phyloP scores from a whole-genome alignment of 2,329 filamentous ascomycete species.

The Talaromyces verruculosus region DNA sequence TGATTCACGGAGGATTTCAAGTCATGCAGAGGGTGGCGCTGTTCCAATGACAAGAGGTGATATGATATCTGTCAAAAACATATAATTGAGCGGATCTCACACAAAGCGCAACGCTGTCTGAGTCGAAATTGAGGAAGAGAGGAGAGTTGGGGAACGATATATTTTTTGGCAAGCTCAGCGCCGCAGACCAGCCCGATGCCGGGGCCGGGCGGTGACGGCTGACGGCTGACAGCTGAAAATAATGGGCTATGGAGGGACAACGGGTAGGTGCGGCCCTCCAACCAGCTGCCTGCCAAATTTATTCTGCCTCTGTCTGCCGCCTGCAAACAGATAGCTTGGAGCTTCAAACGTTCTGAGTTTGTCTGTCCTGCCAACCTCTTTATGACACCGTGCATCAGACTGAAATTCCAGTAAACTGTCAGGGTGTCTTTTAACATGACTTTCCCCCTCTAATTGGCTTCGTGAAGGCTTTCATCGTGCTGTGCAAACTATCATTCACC shows the following conservation, averaged over 20 bases:
- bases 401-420: background rate
- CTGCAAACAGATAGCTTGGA: slow-evolving; percentile 8
- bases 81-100: background rate
- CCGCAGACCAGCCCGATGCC: slow-evolving; percentile 10
- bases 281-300: background rate
- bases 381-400: background rate
- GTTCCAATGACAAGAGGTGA: background rate
- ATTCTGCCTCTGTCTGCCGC: slow-evolving; percentile 19
- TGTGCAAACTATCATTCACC: background rate
- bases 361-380: background rate
- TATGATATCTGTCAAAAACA: background rate
- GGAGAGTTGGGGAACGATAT: background rate
- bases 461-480: background rate
- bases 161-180: slow-evolving; percentile 11
- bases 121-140: background rate
- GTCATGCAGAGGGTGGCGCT: slow-evolving; percentile 1
- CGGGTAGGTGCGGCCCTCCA: background rate
- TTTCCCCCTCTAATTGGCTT: background rate
- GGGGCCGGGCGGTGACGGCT: slow-evolving; percentile 5
- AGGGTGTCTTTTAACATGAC: background rate
- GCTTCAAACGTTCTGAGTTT: background rate
- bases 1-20: background rate
- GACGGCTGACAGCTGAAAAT: slow-evolving; percentile 5
- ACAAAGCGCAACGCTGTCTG: background rate
- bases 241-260: background rate